These are phyloP conservation scores for Ustilago curta DNA, from an alignment of 1,284 basidiomycete genomes.

Conservation along the genomic window DNA sequence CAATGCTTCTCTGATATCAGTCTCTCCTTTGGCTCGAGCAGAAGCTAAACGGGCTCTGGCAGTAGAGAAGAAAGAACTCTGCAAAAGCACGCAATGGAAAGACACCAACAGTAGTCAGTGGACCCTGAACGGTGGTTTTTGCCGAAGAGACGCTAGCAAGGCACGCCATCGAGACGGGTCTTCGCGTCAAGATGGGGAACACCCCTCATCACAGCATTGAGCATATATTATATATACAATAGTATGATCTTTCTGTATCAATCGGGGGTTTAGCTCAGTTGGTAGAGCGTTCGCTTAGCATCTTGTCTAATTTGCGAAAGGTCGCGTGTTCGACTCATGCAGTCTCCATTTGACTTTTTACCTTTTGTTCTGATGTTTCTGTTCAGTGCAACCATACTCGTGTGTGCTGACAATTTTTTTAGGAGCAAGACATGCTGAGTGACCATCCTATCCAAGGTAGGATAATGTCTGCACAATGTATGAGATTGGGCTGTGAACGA, in stretches of 20 bases:
- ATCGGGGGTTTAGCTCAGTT: constrained; percentile 59
- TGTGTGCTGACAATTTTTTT: not conserved
- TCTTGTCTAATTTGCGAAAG: constrained; percentile 53
- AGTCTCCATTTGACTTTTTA: constrained; percentile 42
- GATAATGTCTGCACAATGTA: too few relatives aligned
- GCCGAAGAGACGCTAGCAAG: constrained; percentile 26
- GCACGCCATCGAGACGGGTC: constrained; percentile 25
- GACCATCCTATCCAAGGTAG: too few relatives aligned
- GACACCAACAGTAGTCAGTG: not conserved
- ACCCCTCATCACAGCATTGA: too few relatives aligned
- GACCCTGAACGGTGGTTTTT: constrained; percentile 3
- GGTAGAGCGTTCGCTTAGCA: constrained; percentile 63
- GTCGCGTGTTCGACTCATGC: constrained; percentile 63
- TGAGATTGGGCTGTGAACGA: too few relatives aligned
- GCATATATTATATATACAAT: too few relatives aligned
- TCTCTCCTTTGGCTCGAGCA: too few relatives aligned
- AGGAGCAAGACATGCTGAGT: not conserved
- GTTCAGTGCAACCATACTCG: not conserved
- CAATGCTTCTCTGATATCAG: too few relatives aligned
- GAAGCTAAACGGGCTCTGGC: too few relatives aligned
- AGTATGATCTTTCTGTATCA: too few relatives aligned
- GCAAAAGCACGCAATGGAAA: constrained; percentile 22
- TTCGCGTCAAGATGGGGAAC: constrained; percentile 39
- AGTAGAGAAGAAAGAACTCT: too few relatives aligned
- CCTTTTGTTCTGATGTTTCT: constrained; percentile 10